phyloP scores from a whole-genome alignment of 208 protist genomes.

The Novymonas esmeraldas region DNA sequence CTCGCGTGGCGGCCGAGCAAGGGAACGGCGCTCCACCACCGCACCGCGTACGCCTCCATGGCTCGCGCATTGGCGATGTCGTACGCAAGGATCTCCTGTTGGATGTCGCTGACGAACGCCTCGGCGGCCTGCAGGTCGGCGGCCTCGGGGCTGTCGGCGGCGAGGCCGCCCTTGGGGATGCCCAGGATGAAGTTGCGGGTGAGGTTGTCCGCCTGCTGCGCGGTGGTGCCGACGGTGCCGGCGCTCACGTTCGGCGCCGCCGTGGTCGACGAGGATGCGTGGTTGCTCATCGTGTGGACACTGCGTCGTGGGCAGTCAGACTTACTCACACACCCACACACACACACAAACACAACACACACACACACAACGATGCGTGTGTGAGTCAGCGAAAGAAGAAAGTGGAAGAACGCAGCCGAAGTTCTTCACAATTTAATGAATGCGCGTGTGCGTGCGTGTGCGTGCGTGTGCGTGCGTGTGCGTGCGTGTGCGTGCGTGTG shows the following conservation, averaged over 20 bases:
- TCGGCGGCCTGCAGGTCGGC: slow-evolving; percentile 75
- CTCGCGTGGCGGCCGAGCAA: slow-evolving; percentile 57
- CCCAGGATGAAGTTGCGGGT: slow-evolving; percentile 79
- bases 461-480: neutral
- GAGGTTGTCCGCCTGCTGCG: slow-evolving; percentile 54
- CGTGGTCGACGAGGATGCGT: slow-evolving; percentile 7
- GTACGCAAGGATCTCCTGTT: slow-evolving; percentile 79
- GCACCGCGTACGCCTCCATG: slow-evolving; percentile 67
- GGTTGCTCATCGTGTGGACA: slow-evolving; percentile 12
- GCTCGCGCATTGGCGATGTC: slow-evolving; percentile 84
- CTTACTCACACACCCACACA: neutral
- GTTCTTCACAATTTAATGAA: neutral
- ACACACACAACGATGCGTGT: neutral
- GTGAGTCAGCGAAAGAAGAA: neutral
- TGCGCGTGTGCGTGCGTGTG: neutral
- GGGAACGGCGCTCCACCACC: slow-evolving; percentile 62
- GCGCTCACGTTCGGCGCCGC: slow-evolving; percentile 16
- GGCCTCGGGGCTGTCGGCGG: slow-evolving; percentile 55
- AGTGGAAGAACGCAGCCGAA: neutral
- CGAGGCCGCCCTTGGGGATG: slow-evolving; percentile 62
- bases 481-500: neutral
- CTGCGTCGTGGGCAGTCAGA: neutral
- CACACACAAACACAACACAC: neutral
- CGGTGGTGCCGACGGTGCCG: slow-evolving; percentile 26
- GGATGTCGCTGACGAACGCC: slow-evolving; percentile 79